Evolutionary conservation across 2,329 filamentous ascomycete species (phyloP).

Genomic region (Gremmenia infestans): DNA sequence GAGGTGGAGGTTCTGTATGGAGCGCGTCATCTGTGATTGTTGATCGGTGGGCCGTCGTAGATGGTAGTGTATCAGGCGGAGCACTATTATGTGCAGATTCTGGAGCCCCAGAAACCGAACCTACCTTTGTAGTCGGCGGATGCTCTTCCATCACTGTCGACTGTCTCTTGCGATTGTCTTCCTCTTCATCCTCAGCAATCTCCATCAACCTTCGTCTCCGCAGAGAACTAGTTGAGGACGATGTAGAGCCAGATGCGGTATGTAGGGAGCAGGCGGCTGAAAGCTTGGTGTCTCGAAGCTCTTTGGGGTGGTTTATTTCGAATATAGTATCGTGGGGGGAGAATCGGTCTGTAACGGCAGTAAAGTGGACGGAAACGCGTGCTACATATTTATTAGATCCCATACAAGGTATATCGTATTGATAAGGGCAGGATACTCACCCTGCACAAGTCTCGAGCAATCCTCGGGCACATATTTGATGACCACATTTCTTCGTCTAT

Average conservation of each 20-base stretch:
- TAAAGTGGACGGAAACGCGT: conserved; percentile 72
- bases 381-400: conserved; percentile 46
- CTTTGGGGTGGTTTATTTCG: conserved; percentile 66
- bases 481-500: conserved; percentile 82
- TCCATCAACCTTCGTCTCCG: conserved; percentile 76
- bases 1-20: conserved; percentile 9
- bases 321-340: conserved; percentile 83
- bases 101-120: conserved; percentile 12
- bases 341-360: conserved; percentile 64
- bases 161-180: conserved; percentile 54
- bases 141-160: conserved; percentile 47
- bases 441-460: conserved; percentile 87
- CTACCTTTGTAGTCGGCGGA: conserved; percentile 25
- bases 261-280: conserved; percentile 86
- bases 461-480: conserved; percentile 90
- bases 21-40: conserved; percentile 13
- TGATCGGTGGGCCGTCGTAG: conserved; percentile 13
- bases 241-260: conserved; percentile 78
- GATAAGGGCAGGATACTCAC: conserved; percentile 45
- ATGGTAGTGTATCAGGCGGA: conserved; percentile 10
- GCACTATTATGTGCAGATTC: conserved; percentile 10
- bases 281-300: conserved; percentile 81
- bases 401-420: neutral
- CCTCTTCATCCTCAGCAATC: conserved; percentile 84
- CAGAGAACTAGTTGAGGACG: conserved; percentile 77